phyloP scores from a whole-genome alignment of 2,329 filamentous ascomycete genomes.

The Aspergillaceae sp. region DNA sequence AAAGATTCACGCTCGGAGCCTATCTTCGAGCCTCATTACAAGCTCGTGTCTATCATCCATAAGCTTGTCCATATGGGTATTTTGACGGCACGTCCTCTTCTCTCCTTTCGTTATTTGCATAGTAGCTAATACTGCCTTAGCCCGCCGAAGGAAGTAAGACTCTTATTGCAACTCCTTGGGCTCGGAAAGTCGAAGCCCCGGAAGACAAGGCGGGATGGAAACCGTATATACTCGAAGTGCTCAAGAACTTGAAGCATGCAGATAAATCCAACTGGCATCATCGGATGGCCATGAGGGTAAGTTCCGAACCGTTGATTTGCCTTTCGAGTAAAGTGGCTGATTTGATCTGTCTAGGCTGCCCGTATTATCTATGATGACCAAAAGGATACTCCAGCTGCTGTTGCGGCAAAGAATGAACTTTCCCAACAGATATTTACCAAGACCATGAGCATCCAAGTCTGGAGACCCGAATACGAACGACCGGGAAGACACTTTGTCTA shows the following conservation, averaged over 20 bases:
- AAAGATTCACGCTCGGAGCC: slow-evolving; percentile 59
- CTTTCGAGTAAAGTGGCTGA: too few species aligned
- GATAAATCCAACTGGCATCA: slow-evolving; percentile 96
- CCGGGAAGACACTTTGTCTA: slow-evolving; percentile 86
- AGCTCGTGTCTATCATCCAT: slow-evolving; percentile 71
- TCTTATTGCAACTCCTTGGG: slow-evolving; percentile 47
- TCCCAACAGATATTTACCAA: slow-evolving; percentile 85
- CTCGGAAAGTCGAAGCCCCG: slow-evolving; percentile 43
- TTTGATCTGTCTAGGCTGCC: slow-evolving; percentile 36
- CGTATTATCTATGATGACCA: slow-evolving; percentile 53
- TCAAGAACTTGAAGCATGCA: slow-evolving; percentile 54
- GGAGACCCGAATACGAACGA: slow-evolving; percentile 82
- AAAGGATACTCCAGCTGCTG: slow-evolving; percentile 42
- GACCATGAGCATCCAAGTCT: slow-evolving; percentile 89
- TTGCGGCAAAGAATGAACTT: slow-evolving; percentile 64
- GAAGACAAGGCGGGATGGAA: slow-evolving; percentile 48
- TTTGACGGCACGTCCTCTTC: slow-evolving; percentile 30
- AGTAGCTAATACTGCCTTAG: slow-evolving; percentile 9
- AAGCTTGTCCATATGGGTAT: slow-evolving; percentile 59
- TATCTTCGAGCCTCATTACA: slow-evolving; percentile 86
- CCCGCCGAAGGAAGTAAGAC: slow-evolving; percentile 42
- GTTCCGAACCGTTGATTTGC: slow-evolving; percentile 1
- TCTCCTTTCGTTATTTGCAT: slow-evolving; percentile 16
- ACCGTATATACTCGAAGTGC: slow-evolving; percentile 51
- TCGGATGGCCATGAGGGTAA: slow-evolving; percentile 71